Conservation (phyloP, 148 eudicot species). For the Amaranthus cruentus region DNA sequence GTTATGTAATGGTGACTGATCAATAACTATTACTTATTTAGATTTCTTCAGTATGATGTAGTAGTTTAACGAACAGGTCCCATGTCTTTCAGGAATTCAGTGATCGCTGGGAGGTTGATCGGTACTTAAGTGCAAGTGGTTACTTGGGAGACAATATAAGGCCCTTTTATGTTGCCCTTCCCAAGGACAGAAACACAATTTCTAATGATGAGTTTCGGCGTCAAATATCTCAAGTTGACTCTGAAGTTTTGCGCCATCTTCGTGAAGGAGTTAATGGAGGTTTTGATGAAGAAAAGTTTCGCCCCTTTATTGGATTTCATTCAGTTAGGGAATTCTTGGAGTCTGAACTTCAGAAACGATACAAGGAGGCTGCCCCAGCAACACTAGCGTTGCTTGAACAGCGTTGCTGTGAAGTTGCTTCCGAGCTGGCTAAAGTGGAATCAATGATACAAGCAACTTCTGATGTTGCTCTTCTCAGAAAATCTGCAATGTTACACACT, state of each 20-base stretch:
- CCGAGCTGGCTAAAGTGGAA: constrained; percentile 71
- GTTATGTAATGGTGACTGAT: not conserved
- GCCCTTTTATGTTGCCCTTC: constrained; percentile 91
- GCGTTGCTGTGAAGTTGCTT: constrained; percentile 77
- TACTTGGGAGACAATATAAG: constrained; percentile 87
- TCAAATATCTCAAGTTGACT: constrained; percentile 82
- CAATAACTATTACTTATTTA: not conserved
- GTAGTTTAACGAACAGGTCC: not conserved
- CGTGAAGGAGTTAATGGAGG: constrained; percentile 90
- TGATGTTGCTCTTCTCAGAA: constrained; percentile 88
- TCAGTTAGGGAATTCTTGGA: constrained; percentile 81
- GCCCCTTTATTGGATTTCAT: constrained; percentile 70
- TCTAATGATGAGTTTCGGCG: constrained; percentile 90
- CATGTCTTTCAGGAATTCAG: constrained; percentile 61
- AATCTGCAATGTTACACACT: constrained; percentile 83
- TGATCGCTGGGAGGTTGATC: constrained; percentile 96
- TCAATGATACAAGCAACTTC: constrained; percentile 79
- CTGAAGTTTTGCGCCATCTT: constrained; percentile 58
- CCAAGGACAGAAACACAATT: constrained; percentile 67
- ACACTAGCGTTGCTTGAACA: constrained; percentile 91
- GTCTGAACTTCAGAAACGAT: constrained; percentile 87
- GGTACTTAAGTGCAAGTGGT: constrained; percentile 93
- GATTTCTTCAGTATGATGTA: not conserved
- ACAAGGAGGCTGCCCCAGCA: constrained; percentile 96
- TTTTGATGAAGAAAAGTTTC: constrained; percentile 88